Evolutionary conservation across 73 alveolate genomes (phyloP).

Genomic region (Paramecium caudatum): DNA sequence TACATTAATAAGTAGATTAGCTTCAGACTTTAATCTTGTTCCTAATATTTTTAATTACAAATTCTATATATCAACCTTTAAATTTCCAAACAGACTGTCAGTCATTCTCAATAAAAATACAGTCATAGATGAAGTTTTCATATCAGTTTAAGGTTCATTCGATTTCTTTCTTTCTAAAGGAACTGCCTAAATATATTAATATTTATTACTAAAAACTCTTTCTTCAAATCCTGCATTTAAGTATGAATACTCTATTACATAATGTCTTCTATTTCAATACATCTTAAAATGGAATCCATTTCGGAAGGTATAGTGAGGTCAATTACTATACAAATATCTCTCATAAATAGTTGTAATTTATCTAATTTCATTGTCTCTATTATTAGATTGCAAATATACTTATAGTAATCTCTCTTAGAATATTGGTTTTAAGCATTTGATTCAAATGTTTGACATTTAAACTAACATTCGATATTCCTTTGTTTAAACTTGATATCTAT

Average conservation of each 20-base stretch:
- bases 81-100: conserved; percentile 4
- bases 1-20: neutral
- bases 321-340: neutral
- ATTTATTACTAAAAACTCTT: neutral
- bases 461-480: conserved; percentile 12
- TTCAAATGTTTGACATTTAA: conserved; percentile 4
- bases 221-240: neutral
- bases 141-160: no score
- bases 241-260: neutral
- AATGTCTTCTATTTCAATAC: neutral
- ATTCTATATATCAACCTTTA: neutral
- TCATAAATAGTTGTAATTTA: neutral
- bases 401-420: neutral
- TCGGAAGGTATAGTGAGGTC: neutral
- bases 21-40: neutral
- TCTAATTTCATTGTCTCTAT: conserved; percentile 18
- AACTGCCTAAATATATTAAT: neutral
- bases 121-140: neutral
- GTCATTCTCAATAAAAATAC: neutral
- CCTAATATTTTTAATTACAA: neutral
- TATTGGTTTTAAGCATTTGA: neutral
- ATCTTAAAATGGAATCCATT: neutral
- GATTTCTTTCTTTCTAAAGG: no score
- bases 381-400: neutral
- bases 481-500: neutral